Conservation (phyloP, 164 flowering plant species). For the Vitis riparia region DNA sequence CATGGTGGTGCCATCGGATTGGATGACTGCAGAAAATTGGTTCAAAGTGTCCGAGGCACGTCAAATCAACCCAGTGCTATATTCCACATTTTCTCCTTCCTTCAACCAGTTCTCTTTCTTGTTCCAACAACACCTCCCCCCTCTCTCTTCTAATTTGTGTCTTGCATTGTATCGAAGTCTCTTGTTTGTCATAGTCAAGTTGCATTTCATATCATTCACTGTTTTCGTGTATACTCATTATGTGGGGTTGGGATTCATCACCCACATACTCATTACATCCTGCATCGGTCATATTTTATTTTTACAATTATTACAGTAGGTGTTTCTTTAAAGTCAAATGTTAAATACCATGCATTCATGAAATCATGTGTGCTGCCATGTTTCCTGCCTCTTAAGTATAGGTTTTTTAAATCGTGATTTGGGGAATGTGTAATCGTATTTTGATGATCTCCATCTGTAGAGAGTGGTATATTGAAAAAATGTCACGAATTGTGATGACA, state of each 20-base stretch:
- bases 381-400: not conserved
- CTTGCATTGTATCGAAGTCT: conserved; percentile 10
- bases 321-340: conserved; percentile 8
- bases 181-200: conserved; percentile 3
- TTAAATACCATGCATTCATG: conserved; percentile 20
- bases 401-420: not conserved
- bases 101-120: conserved; percentile 3
- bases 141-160: conserved; percentile 2
- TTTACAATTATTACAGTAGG: not conserved
- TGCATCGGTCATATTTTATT: conserved; percentile 8
- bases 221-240: not conserved
- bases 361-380: conserved; percentile 6
- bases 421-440: conserved; percentile 4
- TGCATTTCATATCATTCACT: not conserved
- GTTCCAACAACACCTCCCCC: not conserved
- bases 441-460: conserved; percentile 4
- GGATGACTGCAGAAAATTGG: conserved; percentile 4
- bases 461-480: not conserved
- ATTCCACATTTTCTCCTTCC: not conserved
- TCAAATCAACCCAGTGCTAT: conserved; percentile 1
- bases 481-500: conserved; percentile 21
- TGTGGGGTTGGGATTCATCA: not conserved
- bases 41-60: not conserved
- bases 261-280: conserved; percentile 9
- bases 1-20: conserved; percentile 4